Percentiles rank a stretch among this genome's conserved stretches.
Conservation (phyloP, 1,139 yeast species). For the Yamadazyma kanchanaburiensis region DNA sequence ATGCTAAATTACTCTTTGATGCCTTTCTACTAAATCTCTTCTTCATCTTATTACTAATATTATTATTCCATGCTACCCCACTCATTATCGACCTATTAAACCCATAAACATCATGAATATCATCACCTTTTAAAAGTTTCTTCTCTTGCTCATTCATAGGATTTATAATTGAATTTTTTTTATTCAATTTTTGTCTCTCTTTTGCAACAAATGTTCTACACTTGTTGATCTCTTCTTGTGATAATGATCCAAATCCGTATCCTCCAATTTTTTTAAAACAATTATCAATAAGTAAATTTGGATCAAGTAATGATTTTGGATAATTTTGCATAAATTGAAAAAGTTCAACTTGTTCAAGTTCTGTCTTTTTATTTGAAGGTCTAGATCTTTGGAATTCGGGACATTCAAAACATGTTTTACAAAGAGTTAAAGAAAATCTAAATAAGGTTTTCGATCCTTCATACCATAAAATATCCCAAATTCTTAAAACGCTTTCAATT, state of each 20-base stretch:
- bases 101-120: conserved; percentile 47
- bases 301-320: conserved; percentile 73
- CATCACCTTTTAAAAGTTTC: conserved; percentile 28
- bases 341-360: conserved; percentile 74
- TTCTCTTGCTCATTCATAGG: conserved; percentile 42
- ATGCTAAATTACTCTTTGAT: conserved; percentile 7
- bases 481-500: conserved; percentile 77
- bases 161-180: conserved; percentile 27
- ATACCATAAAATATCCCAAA: conserved; percentile 93
- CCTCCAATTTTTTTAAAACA: conserved; percentile 76
- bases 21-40: conserved; percentile 30
- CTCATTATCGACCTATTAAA: conserved; percentile 52
- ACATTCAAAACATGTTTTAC: conserved; percentile 72
- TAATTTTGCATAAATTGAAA: conserved; percentile 82
- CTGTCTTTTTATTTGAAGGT: conserved; percentile 14
- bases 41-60: conserved; percentile 50
- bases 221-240: conserved; percentile 76
- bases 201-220: conserved; percentile 75
- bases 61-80: conserved; percentile 56
- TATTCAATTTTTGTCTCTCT: conserved; percentile 46
- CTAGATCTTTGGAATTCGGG: conserved; percentile 29
- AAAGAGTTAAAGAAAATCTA: conserved; percentile 78
- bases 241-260: conserved; percentile 61
- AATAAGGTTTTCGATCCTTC: conserved; percentile 89
- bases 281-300: conserved; percentile 64